Base-by-base conservation (phyloP, 192 early-diverging fungal species). In the Chytriomyces sp. region DNA sequence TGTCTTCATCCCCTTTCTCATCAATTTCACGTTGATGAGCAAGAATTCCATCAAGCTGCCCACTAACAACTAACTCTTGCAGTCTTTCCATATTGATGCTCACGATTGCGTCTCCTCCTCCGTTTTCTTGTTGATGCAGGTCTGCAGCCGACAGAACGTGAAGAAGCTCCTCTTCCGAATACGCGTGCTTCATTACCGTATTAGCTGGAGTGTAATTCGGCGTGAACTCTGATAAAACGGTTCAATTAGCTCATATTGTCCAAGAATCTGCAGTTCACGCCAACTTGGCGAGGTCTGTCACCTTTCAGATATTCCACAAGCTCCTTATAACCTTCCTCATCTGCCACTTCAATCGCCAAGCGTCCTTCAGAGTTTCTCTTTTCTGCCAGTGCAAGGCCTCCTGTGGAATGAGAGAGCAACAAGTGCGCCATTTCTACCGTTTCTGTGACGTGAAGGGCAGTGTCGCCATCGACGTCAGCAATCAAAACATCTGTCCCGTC, bases 81-180 rank as follows among this genome's bases (percentile, higher is more conserved):
- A 65, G 31, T 22, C 41, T 41, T 30, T 52, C 49, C 64, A 65
- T 52, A 32, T 65, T 33, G 10, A 65, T 52, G 33, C 8, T 31
- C 38, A 65, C 22, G 12, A 32, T 26, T 10, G 31, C 41, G 22
- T 28, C 28, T 52, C 31, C 64, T 22, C n/a, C n/a, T n/a, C 41
- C 64, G 2, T 41, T 33, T 19, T 33, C 34, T 5, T 26, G 32
- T 33, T 52, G 25, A 32, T 65, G 64, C 64, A 65, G 26, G 33
- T 65, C 64, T n/a, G 64, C 64, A 12, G 64, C 64, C 3, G 14
- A 12, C 14, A 65, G 41, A 41, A 65, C 64, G 31, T 65, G 41
- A 38, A 52, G 10, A 2, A 65, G 31, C 10, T 65, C 64, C 30
- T 65, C 64, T 41, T 65, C 64, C n/a, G 22, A 26, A 65, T 26